Percentiles rank a stretch among this genome's conserved stretches.
Evolutionary conservation across 371 early-diverging fungal genomes (phyloP).

Genomic region (Furculomyces boomerangus): DNA sequence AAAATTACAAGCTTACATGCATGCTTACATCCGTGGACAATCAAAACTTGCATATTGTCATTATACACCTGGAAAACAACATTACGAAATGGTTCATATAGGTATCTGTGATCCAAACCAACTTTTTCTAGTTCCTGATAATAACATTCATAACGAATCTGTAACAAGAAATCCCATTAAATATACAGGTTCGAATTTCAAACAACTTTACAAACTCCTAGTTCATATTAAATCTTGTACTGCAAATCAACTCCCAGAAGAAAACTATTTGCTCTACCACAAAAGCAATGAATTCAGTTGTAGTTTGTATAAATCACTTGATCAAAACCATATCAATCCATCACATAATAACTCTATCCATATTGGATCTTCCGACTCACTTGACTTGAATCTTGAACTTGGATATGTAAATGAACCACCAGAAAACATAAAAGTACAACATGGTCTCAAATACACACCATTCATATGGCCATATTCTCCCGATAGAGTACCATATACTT

Average conservation of each 20-base stretch:
- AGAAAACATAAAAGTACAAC: background rate
- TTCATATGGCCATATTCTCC: background rate
- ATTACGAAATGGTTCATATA: background rate
- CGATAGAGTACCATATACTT: background rate
- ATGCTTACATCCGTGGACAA: background rate
- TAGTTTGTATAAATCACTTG: background rate
- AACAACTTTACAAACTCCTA: background rate
- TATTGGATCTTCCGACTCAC: background rate
- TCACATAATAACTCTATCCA: background rate
- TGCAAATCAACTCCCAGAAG: no score
- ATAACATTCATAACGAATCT: no score
- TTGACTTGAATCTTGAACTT: background rate
- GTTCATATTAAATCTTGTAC: background rate
- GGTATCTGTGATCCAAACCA: background rate
- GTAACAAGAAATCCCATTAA: background rate
- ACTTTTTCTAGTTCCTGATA: no score
- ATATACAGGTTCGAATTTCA: background rate
- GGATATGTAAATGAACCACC: background rate
- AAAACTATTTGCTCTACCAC: no score
- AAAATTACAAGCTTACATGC: background rate
- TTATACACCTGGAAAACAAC: background rate
- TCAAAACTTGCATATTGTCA: conserved; percentile 1
- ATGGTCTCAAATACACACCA: background rate
- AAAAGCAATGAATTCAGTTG: background rate
- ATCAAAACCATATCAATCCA: background rate